These are phyloP conservation scores for Polyporus arcularius DNA, from an alignment of 768 basidiomycete genomes.

Conservation along the genomic window DNA sequence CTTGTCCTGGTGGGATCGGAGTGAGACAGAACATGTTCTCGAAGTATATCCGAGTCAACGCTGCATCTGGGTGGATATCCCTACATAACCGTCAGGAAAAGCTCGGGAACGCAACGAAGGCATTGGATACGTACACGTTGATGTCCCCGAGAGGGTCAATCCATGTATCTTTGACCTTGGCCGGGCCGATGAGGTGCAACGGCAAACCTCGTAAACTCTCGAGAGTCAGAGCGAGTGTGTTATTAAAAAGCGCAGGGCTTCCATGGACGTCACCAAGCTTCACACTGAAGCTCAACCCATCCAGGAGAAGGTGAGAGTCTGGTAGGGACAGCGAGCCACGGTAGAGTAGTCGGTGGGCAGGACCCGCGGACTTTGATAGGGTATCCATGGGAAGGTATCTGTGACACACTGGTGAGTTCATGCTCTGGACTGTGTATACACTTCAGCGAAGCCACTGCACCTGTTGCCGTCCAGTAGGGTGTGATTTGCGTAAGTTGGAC, in stretches of 20 bases:
- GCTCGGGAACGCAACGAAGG: slow-evolving; percentile 12
- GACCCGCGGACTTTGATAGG: slow-evolving; percentile 9
- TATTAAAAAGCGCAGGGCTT: slow-evolving; percentile 49
- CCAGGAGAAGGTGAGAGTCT: slow-evolving; percentile 70
- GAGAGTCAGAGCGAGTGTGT: slow-evolving; percentile 68
- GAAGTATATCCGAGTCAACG: slow-evolving; percentile 64
- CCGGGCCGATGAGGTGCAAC: slow-evolving; percentile 57
- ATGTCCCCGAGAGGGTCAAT: slow-evolving; percentile 52
- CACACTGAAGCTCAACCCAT: slow-evolving; percentile 67
- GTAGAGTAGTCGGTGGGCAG: slow-evolving; percentile 62
- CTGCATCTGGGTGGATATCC: slow-evolving; percentile 69
- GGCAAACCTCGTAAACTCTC: slow-evolving; percentile 82
- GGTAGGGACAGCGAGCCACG: slow-evolving; percentile 74
- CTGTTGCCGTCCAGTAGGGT: too few relatives aligned
- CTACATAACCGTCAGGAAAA: slow-evolving; percentile 34
- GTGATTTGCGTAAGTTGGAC: too few relatives aligned
- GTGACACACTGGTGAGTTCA: too few relatives aligned
- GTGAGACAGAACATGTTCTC: slow-evolving; percentile 66
- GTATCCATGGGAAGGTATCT: neutral
- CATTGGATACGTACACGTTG: slow-evolving; percentile 47
- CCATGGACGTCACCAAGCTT: slow-evolving; percentile 5
- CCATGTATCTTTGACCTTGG: slow-evolving; percentile 55
- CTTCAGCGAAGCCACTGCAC: too few relatives aligned
- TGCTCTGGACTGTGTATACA: too few relatives aligned
- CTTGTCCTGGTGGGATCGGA: slow-evolving; percentile 34